Evolutionary conservation across 140 eudicot species (phyloP), one percentile per base, ranked within the genome.

Genomic region (Ambrosia hybrid): DNA sequence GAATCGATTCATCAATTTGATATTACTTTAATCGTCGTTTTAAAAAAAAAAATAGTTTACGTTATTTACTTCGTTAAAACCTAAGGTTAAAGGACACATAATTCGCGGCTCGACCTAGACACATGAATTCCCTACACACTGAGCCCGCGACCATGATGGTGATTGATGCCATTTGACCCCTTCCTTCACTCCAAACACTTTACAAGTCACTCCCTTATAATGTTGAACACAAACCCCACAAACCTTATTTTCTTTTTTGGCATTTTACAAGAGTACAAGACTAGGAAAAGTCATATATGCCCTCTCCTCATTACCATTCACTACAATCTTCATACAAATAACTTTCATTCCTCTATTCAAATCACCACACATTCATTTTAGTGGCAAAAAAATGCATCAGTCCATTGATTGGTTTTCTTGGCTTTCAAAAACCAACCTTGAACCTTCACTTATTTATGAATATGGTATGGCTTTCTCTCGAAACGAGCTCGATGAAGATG

Each of bases 401-500:
- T 0, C 77, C 71, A 81, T 93, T 86, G 97, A 93, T 72, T 93
- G 98, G 98, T 87, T 85, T 45, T 76, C 92, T 39, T 93, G 96
- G 97, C 88, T 93, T 60, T 87, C 97, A 16, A 93, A 88, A 86
- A 82, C 97, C 11, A 70, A 78, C 71, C 92, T 93, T 26, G 99
- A 93, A 30, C 88, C 99, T 4, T 78, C 97, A 33, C 90, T 90
- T 33, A 78, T 86, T 21, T 86, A 86, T 67, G 94, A 93, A 62
- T 93, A 93, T 12, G 97, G 86, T 65, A 61, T 85, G 76, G 53
- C 85, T 37, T 84, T 93, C 64, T 67, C 96, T 12, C 89, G 81
- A 65, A 93, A 93, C 33, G 96, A 93, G 88, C 98, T 90, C 13
- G 91, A 78, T 81, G 80, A 87, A 74, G 98, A 84, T 2, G 98